Evolutionary conservation across 1,139 yeast species (phyloP).

Genomic region (Yarrowia galli): DNA sequence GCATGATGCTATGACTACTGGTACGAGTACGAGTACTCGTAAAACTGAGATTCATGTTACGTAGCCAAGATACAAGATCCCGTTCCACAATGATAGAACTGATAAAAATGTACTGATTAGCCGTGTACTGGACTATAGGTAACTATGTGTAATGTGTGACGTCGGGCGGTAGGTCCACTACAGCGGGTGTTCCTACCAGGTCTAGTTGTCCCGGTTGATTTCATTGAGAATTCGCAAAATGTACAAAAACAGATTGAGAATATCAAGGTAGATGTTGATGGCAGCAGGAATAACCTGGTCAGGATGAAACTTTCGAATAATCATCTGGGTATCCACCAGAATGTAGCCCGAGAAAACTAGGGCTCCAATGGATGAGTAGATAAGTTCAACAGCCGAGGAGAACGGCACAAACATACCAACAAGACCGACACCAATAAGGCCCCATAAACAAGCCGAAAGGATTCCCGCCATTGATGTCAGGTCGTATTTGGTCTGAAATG

Average conservation of each 20-base stretch:
- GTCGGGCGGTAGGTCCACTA: too few species aligned
- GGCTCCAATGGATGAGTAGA: slow-evolving; percentile 78
- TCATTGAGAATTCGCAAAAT: slow-evolving; percentile 72
- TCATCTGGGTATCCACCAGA: slow-evolving; percentile 79
- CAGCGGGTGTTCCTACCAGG: background rate
- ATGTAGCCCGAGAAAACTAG: slow-evolving; percentile 74
- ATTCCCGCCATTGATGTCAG: slow-evolving; percentile 76
- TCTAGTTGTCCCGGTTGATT: slow-evolving; percentile 53
- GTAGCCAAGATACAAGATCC: too few species aligned
- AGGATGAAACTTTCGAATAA: slow-evolving; percentile 80
- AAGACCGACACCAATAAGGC: slow-evolving; percentile 75
- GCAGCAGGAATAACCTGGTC: slow-evolving; percentile 88
- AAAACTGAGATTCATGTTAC: too few species aligned
- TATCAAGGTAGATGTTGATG: slow-evolving; percentile 77
- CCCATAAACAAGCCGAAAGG: slow-evolving; percentile 67
- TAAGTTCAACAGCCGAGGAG: slow-evolving; percentile 61
- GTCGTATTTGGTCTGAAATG: slow-evolving; percentile 84
- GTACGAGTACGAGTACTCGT: too few species aligned
- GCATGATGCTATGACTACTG: too few species aligned
- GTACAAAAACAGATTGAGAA: slow-evolving; percentile 78
- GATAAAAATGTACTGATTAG: too few species aligned
- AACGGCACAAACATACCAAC: slow-evolving; percentile 73
- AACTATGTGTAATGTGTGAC: too few species aligned
- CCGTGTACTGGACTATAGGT: too few species aligned
- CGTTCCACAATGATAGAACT: too few species aligned